These are phyloP conservation scores for Cercospora sp. DNA, from an alignment of 2,329 filamentous ascomycete species.

Conservation along the genomic window DNA sequence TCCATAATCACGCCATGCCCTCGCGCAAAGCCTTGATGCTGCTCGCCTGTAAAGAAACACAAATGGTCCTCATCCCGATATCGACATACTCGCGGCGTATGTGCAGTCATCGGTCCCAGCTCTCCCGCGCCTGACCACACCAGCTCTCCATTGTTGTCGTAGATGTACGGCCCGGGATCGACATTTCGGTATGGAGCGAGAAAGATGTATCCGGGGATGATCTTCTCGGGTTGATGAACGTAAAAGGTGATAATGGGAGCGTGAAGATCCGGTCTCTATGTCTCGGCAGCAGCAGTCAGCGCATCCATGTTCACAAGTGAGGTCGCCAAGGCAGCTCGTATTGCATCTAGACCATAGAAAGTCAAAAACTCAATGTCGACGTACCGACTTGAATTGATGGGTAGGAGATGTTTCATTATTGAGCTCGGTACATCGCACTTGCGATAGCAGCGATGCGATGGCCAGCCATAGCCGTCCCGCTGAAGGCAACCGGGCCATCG, in stretches of 20 bases:
- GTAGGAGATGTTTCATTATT: slow-evolving; percentile 42
- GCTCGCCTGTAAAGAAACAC: slow-evolving; percentile 56
- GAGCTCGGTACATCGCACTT: slow-evolving; percentile 27
- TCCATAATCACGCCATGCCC: slow-evolving; percentile 57
- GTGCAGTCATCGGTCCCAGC: slow-evolving; percentile 52
- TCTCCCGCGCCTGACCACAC: slow-evolving; percentile 54
- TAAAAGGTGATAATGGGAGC: slow-evolving; percentile 41
- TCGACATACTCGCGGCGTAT: slow-evolving; percentile 52
- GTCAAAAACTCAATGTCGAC: slow-evolving; percentile 11
- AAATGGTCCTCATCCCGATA: slow-evolving; percentile 53
- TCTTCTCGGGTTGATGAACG: slow-evolving; percentile 39
- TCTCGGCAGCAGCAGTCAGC: slow-evolving; percentile 13
- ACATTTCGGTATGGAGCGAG: slow-evolving; percentile 52
- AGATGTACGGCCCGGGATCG: slow-evolving; percentile 55
- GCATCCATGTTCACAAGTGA: not conserved
- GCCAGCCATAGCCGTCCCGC: not conserved
- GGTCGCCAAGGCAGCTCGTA: not conserved
- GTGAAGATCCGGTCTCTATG: slow-evolving; percentile 44
- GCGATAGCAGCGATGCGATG: not conserved
- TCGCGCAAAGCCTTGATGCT: slow-evolving; percentile 54
- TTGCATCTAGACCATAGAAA: not conserved
- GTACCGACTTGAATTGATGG: slow-evolving; percentile 40
- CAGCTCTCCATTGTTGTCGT: slow-evolving; percentile 53
- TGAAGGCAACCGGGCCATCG: slow-evolving; percentile 5
- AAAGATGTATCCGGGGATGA: slow-evolving; percentile 54